Base-by-base conservation (phyloP, 2,329 filamentous ascomycete genomes). In the Thyridium curvatum region DNA sequence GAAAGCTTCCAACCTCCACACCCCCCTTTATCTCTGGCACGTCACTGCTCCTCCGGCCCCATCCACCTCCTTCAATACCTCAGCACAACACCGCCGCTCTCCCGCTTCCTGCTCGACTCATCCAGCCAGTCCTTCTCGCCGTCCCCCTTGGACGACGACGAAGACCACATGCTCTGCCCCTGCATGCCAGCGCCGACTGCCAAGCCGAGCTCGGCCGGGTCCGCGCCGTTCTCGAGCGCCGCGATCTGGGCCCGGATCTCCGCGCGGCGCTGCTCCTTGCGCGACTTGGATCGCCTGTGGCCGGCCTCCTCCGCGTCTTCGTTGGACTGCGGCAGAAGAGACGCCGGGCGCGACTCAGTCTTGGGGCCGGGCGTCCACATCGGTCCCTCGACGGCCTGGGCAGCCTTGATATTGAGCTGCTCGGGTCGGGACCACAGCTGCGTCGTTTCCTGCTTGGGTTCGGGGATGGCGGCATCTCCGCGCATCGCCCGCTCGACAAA, bases 171-270 rank as follows among this genome's bases (percentile, higher is more conserved):
- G 10, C 4, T 9, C 30, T 32, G 14, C 12, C 18, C 18, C 28
- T 28, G 15, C 9, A 14, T 39, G 4, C 8, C 9, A 12, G 17
- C 14, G 26, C 9, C 18, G 12, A 30, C 37, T 47, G 52, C 50
- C 29, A 55, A 26, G 12, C 34, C 40, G 43, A 47, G 44, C 31
- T 41, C 41, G n/a, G 37, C 43, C 17, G 44, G 35, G 8, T 41
- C 41, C 16, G 49, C 39, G 39, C 47, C n/a, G 34, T 34, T 44
- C 46, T 58, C 49, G 35, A 58, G 47, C 26, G 49, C 47, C 29
- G 39, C 41, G 28, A 56, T 54, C 39, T 54, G 51, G 21, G 44
- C 48, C 14, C 50, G 37, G 32, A 56, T 52, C 38, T 50, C 50
- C 2, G 40, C 46, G n/a, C 43, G 40, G n/a, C 47, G 41, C 18